phyloP scores from a whole-genome alignment of 2,329 filamentous ascomycete genomes.

The Fusarium subtropicale region DNA sequence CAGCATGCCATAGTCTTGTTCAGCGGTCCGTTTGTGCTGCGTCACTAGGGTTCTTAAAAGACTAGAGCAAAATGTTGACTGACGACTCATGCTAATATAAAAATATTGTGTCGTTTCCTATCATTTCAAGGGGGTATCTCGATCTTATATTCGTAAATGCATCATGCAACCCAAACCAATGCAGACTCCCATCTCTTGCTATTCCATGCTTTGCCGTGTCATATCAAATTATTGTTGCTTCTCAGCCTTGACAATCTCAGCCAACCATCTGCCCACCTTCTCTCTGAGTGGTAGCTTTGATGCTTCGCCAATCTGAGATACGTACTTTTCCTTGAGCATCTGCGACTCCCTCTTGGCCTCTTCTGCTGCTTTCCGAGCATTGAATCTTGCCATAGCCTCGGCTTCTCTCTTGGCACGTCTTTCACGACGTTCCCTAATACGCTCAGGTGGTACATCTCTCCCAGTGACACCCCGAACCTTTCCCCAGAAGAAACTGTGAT shows the following conservation, averaged over 20 bases:
- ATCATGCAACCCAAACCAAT: constrained; percentile 4
- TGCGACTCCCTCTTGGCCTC: constrained; percentile 14
- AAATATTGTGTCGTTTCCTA: constrained; percentile 9
- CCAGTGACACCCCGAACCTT: constrained; percentile 22
- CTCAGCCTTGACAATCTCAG: constrained; percentile 31
- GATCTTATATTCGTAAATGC: constrained; percentile 36
- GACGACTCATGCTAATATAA: constrained; percentile 1
- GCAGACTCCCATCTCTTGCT: constrained; percentile 13
- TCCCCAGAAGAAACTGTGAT: constrained; percentile 33
- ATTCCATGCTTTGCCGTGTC: constrained; percentile 4
- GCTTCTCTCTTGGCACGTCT: constrained; percentile 2
- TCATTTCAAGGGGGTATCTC: constrained; percentile 36
- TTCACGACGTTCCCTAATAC: not conserved
- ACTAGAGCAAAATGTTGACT: constrained; percentile 5
- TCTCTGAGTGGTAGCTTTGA: constrained; percentile 40
- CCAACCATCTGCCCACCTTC: constrained; percentile 40
- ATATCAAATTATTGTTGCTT: not conserved
- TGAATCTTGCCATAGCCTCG: constrained; percentile 9
- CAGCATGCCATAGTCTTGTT: not conserved
- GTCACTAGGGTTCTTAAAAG: constrained; percentile 14
- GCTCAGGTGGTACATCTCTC: constrained; percentile 27
- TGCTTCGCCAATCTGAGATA: constrained; percentile 41
- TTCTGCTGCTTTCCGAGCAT: constrained; percentile 7
- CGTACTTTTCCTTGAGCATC: constrained; percentile 29
- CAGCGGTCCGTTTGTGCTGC: constrained; percentile 8